Base-by-base conservation (phyloP, 2,329 filamentous ascomycete genomes). In the Ophiognomonia clavigignenti-juglandacearum region DNA sequence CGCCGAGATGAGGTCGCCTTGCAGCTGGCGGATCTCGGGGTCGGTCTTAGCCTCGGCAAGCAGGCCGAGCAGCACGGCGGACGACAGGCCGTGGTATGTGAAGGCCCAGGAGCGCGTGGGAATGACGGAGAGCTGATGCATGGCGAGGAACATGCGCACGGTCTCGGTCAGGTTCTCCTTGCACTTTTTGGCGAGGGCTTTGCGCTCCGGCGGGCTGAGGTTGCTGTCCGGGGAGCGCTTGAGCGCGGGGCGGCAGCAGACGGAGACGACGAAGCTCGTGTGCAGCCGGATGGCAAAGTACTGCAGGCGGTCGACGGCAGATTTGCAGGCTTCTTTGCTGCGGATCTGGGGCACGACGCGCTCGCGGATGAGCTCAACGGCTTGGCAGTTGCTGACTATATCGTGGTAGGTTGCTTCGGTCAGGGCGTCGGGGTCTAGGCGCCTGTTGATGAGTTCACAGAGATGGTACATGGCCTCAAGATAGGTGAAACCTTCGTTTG, bases 81-180 rank as follows among this genome's bases (percentile, higher is more conserved):
- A 85, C 8, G 80, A 84, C 7, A 85, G 70, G 2, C 81, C 80
- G 55, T 85, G 80, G 48, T 84, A 84, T 1, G 81, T 85, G 51
- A 84, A 84, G 0, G 81, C 80, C 81, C 81, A 85, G 47, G 78
- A 83, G 22, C 81, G 70, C 0, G 81, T 85, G 1, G 81, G 81
- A 39, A 84, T 83, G 8, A 82, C 77, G 2, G 80, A 83, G 24
- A 85, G 65, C 53, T 83, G 80, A 60, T 85, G 80, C 81, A 85
- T 85, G 14, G 80, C 78, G 19, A 85, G 66, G 57, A 84, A 85
- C 80, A 84, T 85, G 34, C 78, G 74, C 10, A 85, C 80, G 11
- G 80, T 84, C 58, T 84, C 80, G 6, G 78, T 78, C 22, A 85
- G 66, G 57, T 83, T 83, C 14, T 68, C 64, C 58, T 82, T 82